Evolutionary conservation across 805 yeast genomes (phyloP), one percentile per base, ranked within the genome.

Genomic region (Candida glaebosa): DNA sequence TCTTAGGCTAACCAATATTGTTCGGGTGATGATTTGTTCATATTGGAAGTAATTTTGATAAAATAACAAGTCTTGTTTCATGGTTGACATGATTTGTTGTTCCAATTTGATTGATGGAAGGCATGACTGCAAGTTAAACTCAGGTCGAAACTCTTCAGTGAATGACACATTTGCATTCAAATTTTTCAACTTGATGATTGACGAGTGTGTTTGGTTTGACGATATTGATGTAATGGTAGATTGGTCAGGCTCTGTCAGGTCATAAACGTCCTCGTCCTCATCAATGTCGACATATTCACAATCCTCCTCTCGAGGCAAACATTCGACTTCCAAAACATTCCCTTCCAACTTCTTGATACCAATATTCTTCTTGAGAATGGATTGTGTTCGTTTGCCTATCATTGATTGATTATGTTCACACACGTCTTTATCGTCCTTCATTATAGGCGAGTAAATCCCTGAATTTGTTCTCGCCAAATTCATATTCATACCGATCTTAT

Each of bases 91-190:
- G 8, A 79, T 68, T 39, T 70, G 76, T 6, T 67, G 57, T 45
- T 79, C 83, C 5, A 78, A 56, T 42, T 77, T 76, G 10, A 73
- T 67, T 16, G 67, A 61, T 12, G 69, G 58, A 1, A 81, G 82
- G 50, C 81, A 75, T 7, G 81, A 78, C 54, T 79, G 85, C 19
- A 78, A 45, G 10, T 62, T 56, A 49, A 71, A 78, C 48, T 77
- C 82, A 0, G 80, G 76, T 32, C 79, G 54, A 47, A 67, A 78
- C 43, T 75, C 77, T 19, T 76, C 78, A 3, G 70, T 57, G 48
- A 69, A 78, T 4, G 73, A 74, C 7, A 67, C 67, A 40, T 50
- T 59, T 1, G 72, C 67, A 4, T 56, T 44, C 15, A 69, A 51
- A 5, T 56, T 49, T 18, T 48, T 50, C 22, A 46, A 44, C 19